phyloP scores from a whole-genome alignment of 305 asterid genomes.

The Solanum hybrid region DNA sequence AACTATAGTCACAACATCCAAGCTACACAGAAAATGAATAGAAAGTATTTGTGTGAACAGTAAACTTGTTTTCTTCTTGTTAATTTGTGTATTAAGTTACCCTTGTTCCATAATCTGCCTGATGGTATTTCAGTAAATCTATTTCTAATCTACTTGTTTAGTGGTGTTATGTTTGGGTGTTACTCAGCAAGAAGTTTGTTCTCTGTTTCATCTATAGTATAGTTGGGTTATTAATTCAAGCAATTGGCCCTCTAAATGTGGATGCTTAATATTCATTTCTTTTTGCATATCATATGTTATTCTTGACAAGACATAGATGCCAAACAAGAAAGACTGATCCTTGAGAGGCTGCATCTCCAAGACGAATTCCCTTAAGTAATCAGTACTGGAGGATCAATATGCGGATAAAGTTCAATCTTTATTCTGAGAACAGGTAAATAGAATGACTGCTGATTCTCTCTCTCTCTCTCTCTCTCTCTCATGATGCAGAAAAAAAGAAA shows the following conservation, averaged over 20 bases:
- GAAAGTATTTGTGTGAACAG: background rate
- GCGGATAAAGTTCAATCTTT: background rate
- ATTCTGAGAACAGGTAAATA: background rate
- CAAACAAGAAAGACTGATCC: slow-evolving; percentile 77
- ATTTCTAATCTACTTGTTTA: background rate
- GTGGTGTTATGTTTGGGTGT: background rate
- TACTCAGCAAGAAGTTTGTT: background rate
- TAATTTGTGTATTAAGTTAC: background rate
- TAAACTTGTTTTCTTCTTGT: background rate
- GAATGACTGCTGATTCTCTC: background rate
- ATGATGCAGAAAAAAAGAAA: background rate
- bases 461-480: background rate
- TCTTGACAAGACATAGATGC: slow-evolving; percentile 58
- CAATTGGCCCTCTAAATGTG: background rate
- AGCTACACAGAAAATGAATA: background rate
- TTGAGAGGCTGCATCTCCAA: slow-evolving; percentile 63
- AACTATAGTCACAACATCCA: background rate
- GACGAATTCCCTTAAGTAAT: slow-evolving; percentile 37
- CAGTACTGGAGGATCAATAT: slow-evolving; percentile 15
- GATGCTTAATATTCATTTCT: background rate
- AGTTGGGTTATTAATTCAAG: background rate
- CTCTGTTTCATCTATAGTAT: background rate
- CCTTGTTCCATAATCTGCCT: background rate
- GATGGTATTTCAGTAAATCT: background rate
- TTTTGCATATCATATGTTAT: slow-evolving; percentile 11